Percentiles rank a stretch among this genome's conserved stretches.
phyloP scores from a whole-genome alignment of 106 monocot genomes.

The Dioscorea alata region DNA sequence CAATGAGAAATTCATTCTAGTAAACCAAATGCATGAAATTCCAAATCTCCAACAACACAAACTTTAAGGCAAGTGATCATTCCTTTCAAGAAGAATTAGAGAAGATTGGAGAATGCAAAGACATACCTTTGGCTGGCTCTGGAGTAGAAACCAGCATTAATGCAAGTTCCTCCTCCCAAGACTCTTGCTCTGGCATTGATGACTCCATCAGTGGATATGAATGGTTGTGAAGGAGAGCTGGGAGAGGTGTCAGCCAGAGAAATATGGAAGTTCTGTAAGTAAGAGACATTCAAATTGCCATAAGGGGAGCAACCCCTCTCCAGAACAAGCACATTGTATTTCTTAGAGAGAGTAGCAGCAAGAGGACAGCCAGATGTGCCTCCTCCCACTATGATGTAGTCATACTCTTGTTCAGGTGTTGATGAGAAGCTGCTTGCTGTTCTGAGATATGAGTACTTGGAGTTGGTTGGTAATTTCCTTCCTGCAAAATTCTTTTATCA shows the following conservation, averaged over 20 bases:
- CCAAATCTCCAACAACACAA: too few relatives aligned
- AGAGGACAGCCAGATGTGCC: conserved; percentile 74
- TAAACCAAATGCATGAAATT: too few relatives aligned
- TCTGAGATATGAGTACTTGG: conserved; percentile 13
- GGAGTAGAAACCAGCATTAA: conserved; percentile 80
- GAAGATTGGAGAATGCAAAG: not conserved
- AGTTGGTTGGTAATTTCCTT: conserved; percentile 4
- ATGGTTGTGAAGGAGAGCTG: conserved; percentile 40
- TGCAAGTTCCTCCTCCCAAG: conserved; percentile 66
- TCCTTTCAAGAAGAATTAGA: too few relatives aligned
- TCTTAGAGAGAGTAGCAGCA: conserved; percentile 65
- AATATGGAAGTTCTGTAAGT: conserved; percentile 60
- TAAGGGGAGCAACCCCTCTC: conserved; percentile 73
- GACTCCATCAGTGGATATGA: conserved; percentile 75
- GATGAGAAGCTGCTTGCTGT: conserved; percentile 48
- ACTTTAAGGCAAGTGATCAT: too few relatives aligned
- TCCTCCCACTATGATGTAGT: conserved; percentile 71
- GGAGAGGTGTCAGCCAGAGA: conserved; percentile 46
- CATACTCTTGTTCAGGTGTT: conserved; percentile 12
- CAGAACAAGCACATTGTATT: conserved; percentile 49
- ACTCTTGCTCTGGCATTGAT: conserved; percentile 63
- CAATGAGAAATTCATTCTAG: too few relatives aligned
- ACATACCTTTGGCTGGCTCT: conserved; percentile 55
- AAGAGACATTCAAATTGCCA: conserved; percentile 54
- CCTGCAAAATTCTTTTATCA: conserved; percentile 13